Evolutionary conservation across 495 filamentous ascomycete genomes (phyloP).

Genomic region (Neurospora sp.): DNA sequence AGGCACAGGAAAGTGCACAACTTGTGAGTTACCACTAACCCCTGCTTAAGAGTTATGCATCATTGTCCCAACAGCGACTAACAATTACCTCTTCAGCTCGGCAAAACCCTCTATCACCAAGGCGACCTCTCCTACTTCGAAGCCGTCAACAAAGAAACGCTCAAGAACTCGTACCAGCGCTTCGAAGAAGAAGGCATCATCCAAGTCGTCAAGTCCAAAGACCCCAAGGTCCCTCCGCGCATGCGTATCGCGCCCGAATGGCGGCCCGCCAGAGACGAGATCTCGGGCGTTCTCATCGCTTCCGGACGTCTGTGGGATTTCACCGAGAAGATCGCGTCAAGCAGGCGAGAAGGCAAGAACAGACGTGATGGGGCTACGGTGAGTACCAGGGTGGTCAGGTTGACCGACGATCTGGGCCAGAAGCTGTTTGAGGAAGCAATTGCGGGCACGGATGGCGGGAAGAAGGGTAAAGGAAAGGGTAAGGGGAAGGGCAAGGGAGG

Average conservation of each 20-base stretch:
- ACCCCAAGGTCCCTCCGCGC: conserved; percentile 42
- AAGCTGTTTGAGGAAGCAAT: conserved; percentile 38
- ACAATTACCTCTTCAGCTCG: conserved; percentile 47
- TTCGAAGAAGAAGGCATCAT: conserved; percentile 90
- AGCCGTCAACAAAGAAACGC: conserved; percentile 92
- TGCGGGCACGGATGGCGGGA: not conserved
- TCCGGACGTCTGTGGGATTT: conserved; percentile 80
- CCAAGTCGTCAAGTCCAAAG: conserved; percentile 54
- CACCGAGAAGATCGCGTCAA: conserved; percentile 73
- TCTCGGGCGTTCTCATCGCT: conserved; percentile 50
- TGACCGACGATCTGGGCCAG: conserved; percentile 52
- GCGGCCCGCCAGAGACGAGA: conserved; percentile 55
- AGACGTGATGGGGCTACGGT: conserved; percentile 85
- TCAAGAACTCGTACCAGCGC: conserved; percentile 81
- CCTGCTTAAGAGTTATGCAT: not conserved
- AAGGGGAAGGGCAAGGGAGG: conserved; percentile 21
- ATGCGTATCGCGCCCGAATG: conserved; percentile 67
- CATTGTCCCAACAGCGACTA: not conserved
- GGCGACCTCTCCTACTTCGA: conserved; percentile 95
- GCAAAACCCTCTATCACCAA: conserved; percentile 96
- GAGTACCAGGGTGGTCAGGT: conserved; percentile 62
- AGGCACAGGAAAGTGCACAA: conserved; percentile 74
- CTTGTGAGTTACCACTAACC: conserved; percentile 42
- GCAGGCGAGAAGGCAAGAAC: conserved; percentile 87
- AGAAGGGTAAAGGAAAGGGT: conserved; percentile 6